phyloP scores from a whole-genome alignment of 371 early-diverging fungal species.

The Umbelopsis sp. region DNA sequence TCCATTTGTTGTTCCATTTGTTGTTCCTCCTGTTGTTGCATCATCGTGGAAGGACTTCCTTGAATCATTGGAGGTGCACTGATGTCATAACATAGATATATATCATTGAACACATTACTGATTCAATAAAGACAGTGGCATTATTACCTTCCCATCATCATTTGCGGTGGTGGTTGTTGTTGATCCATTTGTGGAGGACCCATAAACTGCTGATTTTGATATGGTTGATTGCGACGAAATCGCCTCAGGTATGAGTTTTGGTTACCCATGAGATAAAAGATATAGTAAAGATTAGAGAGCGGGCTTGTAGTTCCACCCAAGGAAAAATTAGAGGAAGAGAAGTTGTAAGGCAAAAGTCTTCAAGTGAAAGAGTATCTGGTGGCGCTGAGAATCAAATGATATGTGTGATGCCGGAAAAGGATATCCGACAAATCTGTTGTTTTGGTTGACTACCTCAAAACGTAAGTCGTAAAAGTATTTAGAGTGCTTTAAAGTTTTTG shows the following conservation, averaged over 20 bases:
- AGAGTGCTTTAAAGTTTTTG: no score
- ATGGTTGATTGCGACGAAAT: constrained; percentile 11
- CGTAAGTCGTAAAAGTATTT: no score
- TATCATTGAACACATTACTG: background rate
- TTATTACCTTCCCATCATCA: constrained; percentile 12
- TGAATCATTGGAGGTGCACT: background rate
- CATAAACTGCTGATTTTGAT: background rate
- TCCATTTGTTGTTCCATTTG: constrained; percentile 20
- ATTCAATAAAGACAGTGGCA: background rate
- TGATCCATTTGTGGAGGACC: constrained; percentile 5
- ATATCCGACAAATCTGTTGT: background rate
- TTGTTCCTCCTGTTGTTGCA: constrained; percentile 19
- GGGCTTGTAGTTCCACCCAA: background rate
- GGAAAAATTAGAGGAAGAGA: background rate
- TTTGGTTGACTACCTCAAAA: no score
- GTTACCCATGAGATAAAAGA: background rate
- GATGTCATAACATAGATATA: background rate
- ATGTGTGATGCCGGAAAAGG: background rate
- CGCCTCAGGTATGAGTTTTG: constrained; percentile 7
- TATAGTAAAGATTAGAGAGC: background rate
- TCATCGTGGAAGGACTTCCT: background rate
- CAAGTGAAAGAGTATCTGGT: no score
- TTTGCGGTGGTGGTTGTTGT: background rate
- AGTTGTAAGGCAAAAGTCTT: background rate
- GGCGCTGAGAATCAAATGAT: background rate